Evolutionary conservation across 1,284 basidiomycete genomes (phyloP), one percentile per base, ranked within the genome.

Genomic region (Prillingera fragicola): DNA sequence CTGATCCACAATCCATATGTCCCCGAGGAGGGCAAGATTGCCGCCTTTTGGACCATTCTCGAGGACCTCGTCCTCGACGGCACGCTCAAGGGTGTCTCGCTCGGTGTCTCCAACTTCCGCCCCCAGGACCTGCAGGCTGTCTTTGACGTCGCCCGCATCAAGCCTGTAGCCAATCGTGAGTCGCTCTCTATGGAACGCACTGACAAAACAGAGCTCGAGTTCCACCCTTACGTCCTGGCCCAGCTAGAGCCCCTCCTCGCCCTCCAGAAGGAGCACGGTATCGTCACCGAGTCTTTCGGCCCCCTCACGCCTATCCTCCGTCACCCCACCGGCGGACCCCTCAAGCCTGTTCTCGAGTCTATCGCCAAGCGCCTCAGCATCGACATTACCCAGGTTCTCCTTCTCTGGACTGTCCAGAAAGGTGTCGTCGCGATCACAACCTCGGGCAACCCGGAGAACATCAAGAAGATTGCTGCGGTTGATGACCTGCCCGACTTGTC

Each of bases 221-320:
- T 81, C 43, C 85, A 88, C 62, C 84, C 85, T 10, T 84, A 85
- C 61, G 71, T 86, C 22, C 80, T 79, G 71, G 77, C 79, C 42
- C 78, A 79, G 3, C 70, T 78, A 3, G 70, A 77, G 41, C 76
- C 80, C 1, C 74, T 83, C 25, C 66, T 82, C 36, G 76, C 77
- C 31, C 73, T 79, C 33, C 73, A 79, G 56, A 70, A 75, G 54
- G 67, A 82, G 55, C 72, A 83, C 55, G 77, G 77, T 33, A 87
- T 87, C 55, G 70, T 76, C 10, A 75, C 78, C 9, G 77, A 78
- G 21, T 80, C 84, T 0, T 89, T 82, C 55, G 82, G 70, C 1
- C 69, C 70, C 1, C 59, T 73, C 24, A 67, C 67, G 1, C 82
- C 84, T 9, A 60, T 87, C n/a, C 74, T 77, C 38, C 79, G 79